Evolutionary conservation across 225 moss, liverwort and hornwort species (phyloP), one percentile per base, ranked within the genome.

Genomic region (Physcomitrellopsis africana): DNA sequence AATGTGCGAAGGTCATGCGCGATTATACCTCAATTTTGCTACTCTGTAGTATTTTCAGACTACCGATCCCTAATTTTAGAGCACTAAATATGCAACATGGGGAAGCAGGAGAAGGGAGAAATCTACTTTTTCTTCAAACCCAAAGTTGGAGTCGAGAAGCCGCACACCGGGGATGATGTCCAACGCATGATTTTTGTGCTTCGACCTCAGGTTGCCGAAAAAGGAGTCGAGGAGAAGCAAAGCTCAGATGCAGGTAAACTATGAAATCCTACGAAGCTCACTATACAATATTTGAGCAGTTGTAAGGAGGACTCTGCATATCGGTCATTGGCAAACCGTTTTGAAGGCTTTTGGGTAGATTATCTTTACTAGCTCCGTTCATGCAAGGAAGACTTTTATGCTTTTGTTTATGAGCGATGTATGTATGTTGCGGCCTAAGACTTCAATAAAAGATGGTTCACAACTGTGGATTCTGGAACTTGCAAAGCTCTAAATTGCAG

Each of bases 91-190:
- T 53, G 19, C 10, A 19, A 55, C 13, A 17, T 75, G 64, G 63
- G 69, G 51, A 0, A 73, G 51, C 89, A 92, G 89, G 92, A 92
- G 81, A 86, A 84, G 60, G 92, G 92, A 44, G 88, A 92, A 22
- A 88, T 92, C 19, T 92, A 90, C 76, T 92, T 92, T 77, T 88
- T 90, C 73, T 92, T 78, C 81, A 84, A 86, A 51, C 90, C 90
- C 18, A 90, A 90, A 82, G 88, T 92, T 9, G 83, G 79, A 9
- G 76, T 80, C 73, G 86, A 90, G 16, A 66, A 82, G 43, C 84
- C 86, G 53, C 88, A 84, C 29, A 76, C 77, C 47, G 64, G 23
- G 1, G 92, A 86, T 63, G 92, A 90, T 58, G 69, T 92, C 57
- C 90, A 90, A 72, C 92, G 88, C 69, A 74, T 83, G 81, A 78